A percentile compares a stretch with the other conserved stretches of the same genome.
phyloP scores from a whole-genome alignment of 202 grass and related monocot species.

The Musa balbisiana region DNA sequence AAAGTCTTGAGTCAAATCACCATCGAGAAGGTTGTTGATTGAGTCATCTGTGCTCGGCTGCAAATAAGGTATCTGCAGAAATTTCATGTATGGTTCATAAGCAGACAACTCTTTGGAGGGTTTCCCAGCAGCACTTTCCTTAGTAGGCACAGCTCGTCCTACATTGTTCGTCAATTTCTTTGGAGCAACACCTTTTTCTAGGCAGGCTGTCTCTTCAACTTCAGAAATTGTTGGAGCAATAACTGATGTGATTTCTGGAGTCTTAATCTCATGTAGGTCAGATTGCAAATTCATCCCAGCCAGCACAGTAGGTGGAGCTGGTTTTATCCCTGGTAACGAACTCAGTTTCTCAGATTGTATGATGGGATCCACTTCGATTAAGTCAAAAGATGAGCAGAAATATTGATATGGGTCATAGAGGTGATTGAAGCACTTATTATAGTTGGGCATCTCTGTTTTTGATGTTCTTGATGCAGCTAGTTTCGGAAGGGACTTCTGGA shows the following conservation, averaged over 20 bases:
- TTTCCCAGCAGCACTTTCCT: slow-evolving; percentile 25
- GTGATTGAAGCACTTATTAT: slow-evolving; percentile 26
- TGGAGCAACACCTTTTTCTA: slow-evolving; percentile 11
- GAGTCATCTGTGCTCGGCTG: slow-evolving; percentile 25
- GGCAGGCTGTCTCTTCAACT: slow-evolving; percentile 23
- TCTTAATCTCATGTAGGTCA: slow-evolving; percentile 55
- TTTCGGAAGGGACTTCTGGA: no score
- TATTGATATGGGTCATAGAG: slow-evolving; percentile 27
- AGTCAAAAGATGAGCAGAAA: slow-evolving; percentile 23
- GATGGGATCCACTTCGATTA: slow-evolving; percentile 27
- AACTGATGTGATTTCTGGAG: slow-evolving; percentile 58
- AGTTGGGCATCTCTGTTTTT: slow-evolving; percentile 24
- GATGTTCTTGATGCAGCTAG: no score
- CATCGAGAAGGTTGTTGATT: slow-evolving; percentile 43
- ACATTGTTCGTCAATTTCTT: slow-evolving; percentile 35
- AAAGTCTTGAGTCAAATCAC: slow-evolving; percentile 40
- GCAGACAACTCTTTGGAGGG: slow-evolving; percentile 30
- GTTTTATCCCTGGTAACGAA: slow-evolving; percentile 31
- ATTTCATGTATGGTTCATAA: slow-evolving; percentile 52
- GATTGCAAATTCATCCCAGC: slow-evolving; percentile 40
- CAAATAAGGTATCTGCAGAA: slow-evolving; percentile 36
- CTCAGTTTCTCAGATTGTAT: slow-evolving; percentile 16
- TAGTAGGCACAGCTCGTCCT: slow-evolving; percentile 16
- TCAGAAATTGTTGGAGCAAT: slow-evolving; percentile 36
- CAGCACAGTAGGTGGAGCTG: slow-evolving; percentile 24